Evolutionary conservation across 331 rosid genomes (phyloP), one percentile per base, ranked within the genome.

Genomic region (Stylosanthes scabra): DNA sequence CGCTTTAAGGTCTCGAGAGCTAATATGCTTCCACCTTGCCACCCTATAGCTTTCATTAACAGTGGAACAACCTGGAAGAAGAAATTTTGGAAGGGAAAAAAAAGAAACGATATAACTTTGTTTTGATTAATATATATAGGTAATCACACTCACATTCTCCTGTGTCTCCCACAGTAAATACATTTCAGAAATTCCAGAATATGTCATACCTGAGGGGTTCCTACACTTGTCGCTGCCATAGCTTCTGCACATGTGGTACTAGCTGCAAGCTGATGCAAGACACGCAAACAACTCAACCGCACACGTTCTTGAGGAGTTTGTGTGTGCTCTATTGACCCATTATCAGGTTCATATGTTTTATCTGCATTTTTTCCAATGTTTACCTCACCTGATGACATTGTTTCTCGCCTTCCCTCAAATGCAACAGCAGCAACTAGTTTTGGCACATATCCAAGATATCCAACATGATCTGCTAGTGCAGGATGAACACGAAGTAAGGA

Each of bases 1-100:
- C 99, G 99, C 85, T 95, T 95, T 56, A 95, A 85, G 56, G 99
- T 95, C 89, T 95, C 99, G 37, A 95, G 99, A 76, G 99, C 99
- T 69, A 95, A 84, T 83, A 95, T 92, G 87, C 97, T 92, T 84
- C 99, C 99, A 29, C 99, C 96, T 82, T 87, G 97, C 99, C 99
- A 95, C 75, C 97, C 99, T 77, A 95, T 92, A 60, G 99, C 99
- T 83, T 95, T 95, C 99, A 95, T 92, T 46, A 95, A 87, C 60
- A 95, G 89, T 13, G 99, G 99, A 83, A 95, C 99, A 27, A 95
- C 99, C 99, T 95, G 85, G 68, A 80, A 71, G 68, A 63, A 61
- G 44, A 71, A 60, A 61, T 56, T 77, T 34, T 8, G 61, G 58
- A 9, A 16, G 14, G 14, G 20, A 40, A 58, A 42, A 66, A 25